A percentile compares a stretch with the other conserved stretches of the same genome.
These are phyloP conservation scores for Cercospora zeae-maydis DNA, from an alignment of 2,329 filamentous ascomycete species.

Conservation along the genomic window DNA sequence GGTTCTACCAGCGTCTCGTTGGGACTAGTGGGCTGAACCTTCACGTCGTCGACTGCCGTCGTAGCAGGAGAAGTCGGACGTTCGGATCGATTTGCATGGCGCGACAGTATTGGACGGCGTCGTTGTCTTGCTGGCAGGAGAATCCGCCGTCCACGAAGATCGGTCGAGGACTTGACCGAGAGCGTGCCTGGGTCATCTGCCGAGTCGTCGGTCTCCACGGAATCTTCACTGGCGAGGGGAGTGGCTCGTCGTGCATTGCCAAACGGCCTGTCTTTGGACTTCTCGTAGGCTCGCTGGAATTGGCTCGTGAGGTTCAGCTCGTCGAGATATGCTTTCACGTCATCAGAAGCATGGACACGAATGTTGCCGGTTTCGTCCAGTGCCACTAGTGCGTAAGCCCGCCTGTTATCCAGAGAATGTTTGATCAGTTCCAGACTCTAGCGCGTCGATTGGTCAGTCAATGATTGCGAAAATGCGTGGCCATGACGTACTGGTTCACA, in stretches of 20 bases:
- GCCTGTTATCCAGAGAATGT: constrained; percentile 1
- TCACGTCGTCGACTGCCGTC: background rate
- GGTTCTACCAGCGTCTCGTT: background rate
- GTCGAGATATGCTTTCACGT: constrained; percentile 15
- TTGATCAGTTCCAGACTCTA: constrained; percentile 10
- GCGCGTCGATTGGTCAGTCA: background rate
- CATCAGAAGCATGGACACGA: constrained; percentile 9
- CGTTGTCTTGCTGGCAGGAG: constrained; percentile 10
- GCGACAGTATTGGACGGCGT: constrained; percentile 15
- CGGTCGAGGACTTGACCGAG: background rate
- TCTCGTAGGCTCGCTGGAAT: constrained; percentile 7
- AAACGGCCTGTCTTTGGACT: background rate
- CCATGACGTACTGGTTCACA: background rate
- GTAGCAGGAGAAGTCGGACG: constrained; percentile 7
- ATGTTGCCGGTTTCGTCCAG: constrained; percentile 17
- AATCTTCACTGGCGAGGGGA: background rate
- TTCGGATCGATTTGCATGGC: constrained; percentile 2
- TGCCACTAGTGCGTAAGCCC: constrained; percentile 16
- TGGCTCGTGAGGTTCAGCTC: constrained; percentile 2
- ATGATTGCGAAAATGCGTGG: background rate
- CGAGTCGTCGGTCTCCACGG: background rate
- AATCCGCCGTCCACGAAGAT: constrained; percentile 1
- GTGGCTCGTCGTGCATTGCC: background rate
- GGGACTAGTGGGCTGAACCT: background rate
- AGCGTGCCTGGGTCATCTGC: background rate